Base-by-base conservation (phyloP, 1,284 basidiomycete genomes). In the Apiotrichum sp. region DNA sequence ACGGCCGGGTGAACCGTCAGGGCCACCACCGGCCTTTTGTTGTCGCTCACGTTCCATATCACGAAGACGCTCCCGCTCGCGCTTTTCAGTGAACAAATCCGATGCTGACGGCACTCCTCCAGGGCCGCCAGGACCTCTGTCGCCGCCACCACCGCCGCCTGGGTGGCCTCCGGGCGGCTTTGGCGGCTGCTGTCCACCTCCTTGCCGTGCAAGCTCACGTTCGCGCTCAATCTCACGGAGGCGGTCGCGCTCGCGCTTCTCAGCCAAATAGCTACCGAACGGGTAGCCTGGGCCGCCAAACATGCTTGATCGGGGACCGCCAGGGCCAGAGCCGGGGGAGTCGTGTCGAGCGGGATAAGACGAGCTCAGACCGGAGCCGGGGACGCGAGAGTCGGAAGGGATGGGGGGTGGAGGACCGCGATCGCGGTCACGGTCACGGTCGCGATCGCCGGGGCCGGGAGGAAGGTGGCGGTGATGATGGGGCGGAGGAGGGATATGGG, bases 211-310 rank as follows among this genome's bases (percentile, higher is more conserved):
- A 9, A 53, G 49, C 16, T 61, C 54, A 7, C 59, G 51, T 3
- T 61, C 59, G 32, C 60, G 54, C 29, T 61, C 60, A 16, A 61
- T 52, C 33, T 58, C 56, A 31, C 56, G 53, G 4, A 56, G 43
- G 5, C 58, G 53, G 8, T 59, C 58, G 7, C 58, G 51, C 54
- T 59, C 58, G 22, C 54, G 58, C 54, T 59, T 59, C 40, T 59
- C 58, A 14, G 47, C 34, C 32, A 56, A 34, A 35, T 56, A 59
- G 40, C 33, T 50, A 43, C 51, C 44, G 13, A 53, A 55, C 29
- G 46, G 40, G 16, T 34, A 58, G 13, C 38, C 32, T 6, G 50
- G 34, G 2, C 54, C 54, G 4, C 43, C 36, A 16, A 45, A 45
- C n/a, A 42, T 38, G 43, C 54, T 39, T 9, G 42, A n/a, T 1